Evolutionary conservation across 352 stramenopile genomes (phyloP), one percentile per base, ranked within the genome.

Genomic region (Phytophthora podocarpi): DNA sequence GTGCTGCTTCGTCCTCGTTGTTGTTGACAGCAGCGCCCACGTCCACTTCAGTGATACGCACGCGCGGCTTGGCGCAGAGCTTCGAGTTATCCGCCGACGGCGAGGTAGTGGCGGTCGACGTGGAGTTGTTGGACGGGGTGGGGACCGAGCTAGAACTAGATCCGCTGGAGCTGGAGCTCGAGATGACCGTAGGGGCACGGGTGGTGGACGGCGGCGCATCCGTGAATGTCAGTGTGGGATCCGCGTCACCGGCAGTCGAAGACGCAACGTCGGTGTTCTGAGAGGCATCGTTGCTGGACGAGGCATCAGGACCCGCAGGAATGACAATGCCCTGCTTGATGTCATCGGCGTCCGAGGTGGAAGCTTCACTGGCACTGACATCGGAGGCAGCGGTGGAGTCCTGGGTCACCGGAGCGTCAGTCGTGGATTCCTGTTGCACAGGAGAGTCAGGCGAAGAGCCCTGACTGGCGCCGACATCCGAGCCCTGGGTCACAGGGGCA

Each of bases 41-140:
- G n/a, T n/a, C n/a, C n/a, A n/a, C n/a, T n/a, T n/a, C n/a, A n/a
- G n/a, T n/a, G n/a, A n/a, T n/a, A n/a, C n/a, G n/a, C n/a, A n/a
- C n/a, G n/a, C n/a, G n/a, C n/a, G n/a, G n/a, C n/a, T n/a, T n/a
- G n/a, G n/a, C n/a, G n/a, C n/a, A n/a, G n/a, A n/a, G 72, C 41
- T 76, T 68, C 20, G 54, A 58, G 57, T 71, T 64, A 15, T 50
- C 42, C 3, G n/a, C 49, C 3, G 70, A 31, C 2, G 61, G 40
- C 15, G 59, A 2, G 2, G 70, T 36, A 1, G 59, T 52, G 11
- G 57, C 12, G 12, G 35, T 30, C 10, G 42, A 39, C 3, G 59
- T 63, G 20, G 52, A 49, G 43, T 49, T 57, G 26, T 11, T 64
- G 30, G 50, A 35, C 3, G 36, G 40, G 16, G 46, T 52, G 20